Conservation (phyloP, 345 rosid genomes). For the Sisymbrium altissimum region DNA sequence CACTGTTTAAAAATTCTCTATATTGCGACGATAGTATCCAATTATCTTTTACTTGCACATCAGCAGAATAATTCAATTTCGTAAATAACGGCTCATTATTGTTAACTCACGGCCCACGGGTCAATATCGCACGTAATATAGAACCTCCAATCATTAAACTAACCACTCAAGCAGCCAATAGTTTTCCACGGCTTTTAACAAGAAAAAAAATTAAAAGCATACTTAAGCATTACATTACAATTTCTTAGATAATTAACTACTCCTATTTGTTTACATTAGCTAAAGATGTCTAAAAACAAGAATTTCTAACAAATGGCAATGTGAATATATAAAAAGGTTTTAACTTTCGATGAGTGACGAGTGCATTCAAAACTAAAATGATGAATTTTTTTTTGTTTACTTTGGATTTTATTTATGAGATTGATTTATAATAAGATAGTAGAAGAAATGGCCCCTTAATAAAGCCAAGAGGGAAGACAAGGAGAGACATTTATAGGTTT, state of each 20-base stretch:
- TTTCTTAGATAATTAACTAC: background rate
- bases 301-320: background rate
- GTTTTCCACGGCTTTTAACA: no score
- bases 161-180: no score
- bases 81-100: no score
- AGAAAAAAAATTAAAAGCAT: background rate
- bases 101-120: no score
- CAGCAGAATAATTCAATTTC: no score
- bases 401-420: background rate
- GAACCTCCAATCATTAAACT: no score
- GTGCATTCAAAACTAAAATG: background rate
- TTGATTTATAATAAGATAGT: background rate
- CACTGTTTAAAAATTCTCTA: no score
- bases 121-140: no score
- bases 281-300: background rate
- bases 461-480: slow-evolving; percentile 25
- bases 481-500: background rate
- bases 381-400: background rate
- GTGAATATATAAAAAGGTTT: background rate
- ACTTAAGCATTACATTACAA: no score
- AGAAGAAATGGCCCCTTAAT: slow-evolving; percentile 15
- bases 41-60: no score
- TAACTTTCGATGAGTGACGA: background rate
- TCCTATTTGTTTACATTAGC: background rate
- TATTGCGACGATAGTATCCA: no score